Percentiles rank a stretch among this genome's conserved stretches.
Evolutionary conservation across 768 basidiomycete genomes (phyloP).

Genomic region (Termitomyces sp.): DNA sequence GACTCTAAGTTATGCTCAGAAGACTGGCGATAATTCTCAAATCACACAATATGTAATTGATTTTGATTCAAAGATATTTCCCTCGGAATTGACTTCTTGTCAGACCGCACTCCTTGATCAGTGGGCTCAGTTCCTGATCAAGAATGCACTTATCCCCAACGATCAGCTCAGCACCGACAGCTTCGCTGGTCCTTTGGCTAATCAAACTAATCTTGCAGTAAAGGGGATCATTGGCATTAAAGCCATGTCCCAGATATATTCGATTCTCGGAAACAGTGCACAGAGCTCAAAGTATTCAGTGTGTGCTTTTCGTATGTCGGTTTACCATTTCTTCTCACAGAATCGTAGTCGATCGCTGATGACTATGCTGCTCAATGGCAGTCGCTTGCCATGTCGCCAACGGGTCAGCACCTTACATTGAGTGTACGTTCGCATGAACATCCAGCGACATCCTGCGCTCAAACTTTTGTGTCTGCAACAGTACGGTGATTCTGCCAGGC

Average conservation of each 20-base stretch:
- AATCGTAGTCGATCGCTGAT: conserved; percentile 41
- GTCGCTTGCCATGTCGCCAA: conserved; percentile 42
- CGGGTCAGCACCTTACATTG: conserved; percentile 48
- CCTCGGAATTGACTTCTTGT: background rate
- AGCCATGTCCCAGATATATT: conserved; percentile 54
- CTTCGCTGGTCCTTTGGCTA: conserved; percentile 45
- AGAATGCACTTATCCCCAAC: conserved; percentile 42
- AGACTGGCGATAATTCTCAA: conserved; percentile 43
- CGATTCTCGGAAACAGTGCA: conserved; percentile 31
- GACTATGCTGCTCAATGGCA: conserved; percentile 53
- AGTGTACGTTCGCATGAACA: conserved; percentile 24
- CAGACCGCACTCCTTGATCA: conserved; percentile 43
- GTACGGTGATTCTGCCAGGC: conserved; percentile 49
- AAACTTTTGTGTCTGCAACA: conserved; percentile 9
- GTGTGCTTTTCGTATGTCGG: background rate
- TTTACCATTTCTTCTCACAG: background rate
- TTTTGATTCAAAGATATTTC: conserved; percentile 9
- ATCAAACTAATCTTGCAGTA: conserved; percentile 67
- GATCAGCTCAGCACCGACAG: conserved; percentile 53
- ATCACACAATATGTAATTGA: conserved; percentile 36
- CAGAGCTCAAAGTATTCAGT: conserved; percentile 38
- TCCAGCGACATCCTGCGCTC: background rate
- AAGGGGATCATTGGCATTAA: conserved; percentile 66
- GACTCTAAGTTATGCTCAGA: conserved; percentile 56
- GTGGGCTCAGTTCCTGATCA: conserved; percentile 60